Evolutionary conservation across 2,329 filamentous ascomycete species (phyloP).

Genomic region (Sarocladium brachiariae): DNA sequence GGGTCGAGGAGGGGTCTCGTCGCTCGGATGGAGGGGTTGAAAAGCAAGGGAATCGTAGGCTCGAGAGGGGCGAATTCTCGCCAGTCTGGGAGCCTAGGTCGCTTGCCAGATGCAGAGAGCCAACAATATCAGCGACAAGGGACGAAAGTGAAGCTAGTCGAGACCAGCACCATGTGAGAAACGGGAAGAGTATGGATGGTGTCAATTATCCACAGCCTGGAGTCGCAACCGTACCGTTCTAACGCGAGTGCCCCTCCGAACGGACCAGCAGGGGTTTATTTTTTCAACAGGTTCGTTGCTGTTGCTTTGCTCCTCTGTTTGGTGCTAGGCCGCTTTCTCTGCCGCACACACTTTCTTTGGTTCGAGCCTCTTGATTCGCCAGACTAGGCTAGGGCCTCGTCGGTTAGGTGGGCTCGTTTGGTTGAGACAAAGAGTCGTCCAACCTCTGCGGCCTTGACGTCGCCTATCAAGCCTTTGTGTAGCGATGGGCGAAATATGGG

Average conservation of each 20-base stretch:
- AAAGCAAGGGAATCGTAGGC: not conserved
- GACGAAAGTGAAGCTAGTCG: not conserved
- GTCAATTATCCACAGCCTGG: not conserved
- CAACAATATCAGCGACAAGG: constrained; percentile 1
- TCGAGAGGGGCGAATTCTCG: not conserved
- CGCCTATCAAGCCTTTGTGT: not conserved
- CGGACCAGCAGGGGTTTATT: constrained; percentile 6
- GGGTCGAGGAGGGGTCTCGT: constrained; percentile 14
- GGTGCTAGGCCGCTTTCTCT: not conserved
- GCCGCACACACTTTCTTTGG: constrained; percentile 5
- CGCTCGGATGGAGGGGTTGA: constrained; percentile 7
- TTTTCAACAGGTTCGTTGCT: constrained; percentile 5
- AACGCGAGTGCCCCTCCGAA: constrained; percentile 5
- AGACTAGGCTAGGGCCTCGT: not conserved
- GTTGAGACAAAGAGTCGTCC: constrained; percentile 6
- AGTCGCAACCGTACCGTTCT: not conserved
- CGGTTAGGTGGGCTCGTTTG: constrained; percentile 4
- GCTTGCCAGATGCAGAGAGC: not conserved
- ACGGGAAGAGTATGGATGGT: not conserved
- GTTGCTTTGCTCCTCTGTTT: not conserved
- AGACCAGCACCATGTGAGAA: constrained; percentile 6
- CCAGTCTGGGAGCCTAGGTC: not conserved
- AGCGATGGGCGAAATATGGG: not conserved
- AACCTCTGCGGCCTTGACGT: constrained; percentile 6
- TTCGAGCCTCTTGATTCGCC: constrained; percentile 4